Evolutionary conservation across 257 asterid species (phyloP).

Genomic region (Plantago elongata): DNA sequence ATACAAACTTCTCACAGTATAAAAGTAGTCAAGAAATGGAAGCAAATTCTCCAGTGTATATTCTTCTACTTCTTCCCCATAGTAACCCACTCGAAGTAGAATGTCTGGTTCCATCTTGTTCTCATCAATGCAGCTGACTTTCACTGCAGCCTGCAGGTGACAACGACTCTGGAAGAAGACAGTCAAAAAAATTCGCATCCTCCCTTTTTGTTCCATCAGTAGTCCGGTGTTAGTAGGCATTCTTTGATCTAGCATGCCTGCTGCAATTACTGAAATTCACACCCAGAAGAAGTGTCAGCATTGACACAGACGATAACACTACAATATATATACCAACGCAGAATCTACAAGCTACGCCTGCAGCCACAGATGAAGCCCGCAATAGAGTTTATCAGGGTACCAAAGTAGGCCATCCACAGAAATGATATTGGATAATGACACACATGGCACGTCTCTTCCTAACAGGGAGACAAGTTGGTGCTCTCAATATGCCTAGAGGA

Average conservation of each 20-base stretch:
- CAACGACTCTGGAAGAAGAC: conserved; percentile 7
- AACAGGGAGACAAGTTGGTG: conserved; percentile 9
- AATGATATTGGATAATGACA: conserved; percentile 9
- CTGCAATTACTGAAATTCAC: conserved; percentile 8
- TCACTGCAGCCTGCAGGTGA: conserved; percentile 24
- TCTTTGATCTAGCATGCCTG: conserved; percentile 23
- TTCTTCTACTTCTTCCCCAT: conserved; percentile 21
- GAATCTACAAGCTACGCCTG: background rate
- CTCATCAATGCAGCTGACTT: background rate
- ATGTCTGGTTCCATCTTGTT: conserved; percentile 27
- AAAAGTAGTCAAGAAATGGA: conserved; percentile 19
- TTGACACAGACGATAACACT: background rate
- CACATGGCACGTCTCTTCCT: conserved; percentile 17
- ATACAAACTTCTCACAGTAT: conserved; percentile 1
- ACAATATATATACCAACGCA: background rate
- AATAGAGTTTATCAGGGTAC: conserved; percentile 6
- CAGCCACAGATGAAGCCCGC: background rate
- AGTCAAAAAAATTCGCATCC: conserved; percentile 22
- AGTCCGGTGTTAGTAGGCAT: conserved; percentile 12
- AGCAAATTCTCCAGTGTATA: background rate
- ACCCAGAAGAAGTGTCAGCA: background rate
- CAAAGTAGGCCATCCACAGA: conserved; percentile 20
- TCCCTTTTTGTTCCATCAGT: conserved; percentile 17
- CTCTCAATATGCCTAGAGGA: conserved; percentile 39
- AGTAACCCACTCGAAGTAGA: conserved; percentile 23